A percentile compares a stretch with the other conserved stretches of the same genome.
Conservation (phyloP, 176 grass and related monocot genomes). For the Neostapfia colusana region DNA sequence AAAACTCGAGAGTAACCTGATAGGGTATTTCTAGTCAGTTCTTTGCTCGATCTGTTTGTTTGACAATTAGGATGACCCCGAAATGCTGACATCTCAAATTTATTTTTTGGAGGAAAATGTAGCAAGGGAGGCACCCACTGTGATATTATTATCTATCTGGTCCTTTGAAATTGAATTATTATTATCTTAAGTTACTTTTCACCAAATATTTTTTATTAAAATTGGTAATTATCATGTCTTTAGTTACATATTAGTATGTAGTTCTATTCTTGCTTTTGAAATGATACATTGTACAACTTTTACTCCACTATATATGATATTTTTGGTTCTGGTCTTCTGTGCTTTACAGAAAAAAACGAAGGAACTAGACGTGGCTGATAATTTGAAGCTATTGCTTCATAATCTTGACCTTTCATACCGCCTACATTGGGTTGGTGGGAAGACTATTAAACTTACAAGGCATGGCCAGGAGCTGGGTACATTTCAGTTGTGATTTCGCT, state of each 20-base stretch:
- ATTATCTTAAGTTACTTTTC: constrained; percentile 13
- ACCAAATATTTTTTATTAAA: not conserved
- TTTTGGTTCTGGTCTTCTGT: constrained; percentile 9
- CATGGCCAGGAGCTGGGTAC: constrained; percentile 77
- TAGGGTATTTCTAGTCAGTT: not conserved
- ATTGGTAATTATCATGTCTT: not conserved
- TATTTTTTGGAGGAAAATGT: not conserved
- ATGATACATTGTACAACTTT: not conserved
- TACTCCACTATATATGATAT: constrained; percentile 6
- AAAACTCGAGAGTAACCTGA: not conserved
- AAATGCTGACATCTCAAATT: not conserved
- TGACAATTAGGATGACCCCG: not conserved
- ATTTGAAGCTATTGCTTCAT: constrained; percentile 75
- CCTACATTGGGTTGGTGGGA: constrained; percentile 68
- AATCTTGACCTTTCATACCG: constrained; percentile 89
- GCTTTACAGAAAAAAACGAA: constrained; percentile 47
- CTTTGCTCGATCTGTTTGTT: not conserved
- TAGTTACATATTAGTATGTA: not conserved
- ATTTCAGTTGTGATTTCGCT: constrained; percentile 77
- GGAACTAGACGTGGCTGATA: constrained; percentile 61
- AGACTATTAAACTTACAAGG: constrained; percentile 67
- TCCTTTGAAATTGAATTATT: constrained; percentile 7
- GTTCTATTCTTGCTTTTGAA: constrained; percentile 1
- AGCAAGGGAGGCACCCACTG: not conserved
- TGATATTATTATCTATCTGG: constrained; percentile 1